Percentiles rank a stretch among this genome's conserved stretches.
Conservation (phyloP, 1,139 yeast genomes). For the Hansenula sp. region DNA sequence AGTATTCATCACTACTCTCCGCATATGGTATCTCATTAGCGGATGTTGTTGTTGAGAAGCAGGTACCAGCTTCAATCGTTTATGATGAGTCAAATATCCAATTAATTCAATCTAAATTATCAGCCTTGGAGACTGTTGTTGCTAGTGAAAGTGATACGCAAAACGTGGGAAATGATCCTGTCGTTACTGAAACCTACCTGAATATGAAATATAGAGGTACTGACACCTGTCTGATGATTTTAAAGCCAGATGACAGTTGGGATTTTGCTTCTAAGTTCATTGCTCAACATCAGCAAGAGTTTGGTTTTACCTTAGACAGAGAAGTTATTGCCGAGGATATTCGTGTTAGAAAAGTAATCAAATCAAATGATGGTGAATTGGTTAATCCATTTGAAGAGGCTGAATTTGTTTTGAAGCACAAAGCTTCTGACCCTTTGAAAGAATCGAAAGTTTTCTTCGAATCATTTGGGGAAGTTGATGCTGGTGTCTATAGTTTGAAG, state of each 20-base stretch:
- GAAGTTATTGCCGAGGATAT: constrained; percentile 73
- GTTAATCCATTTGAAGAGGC: constrained; percentile 17
- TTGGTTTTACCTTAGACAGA: too few relatives aligned
- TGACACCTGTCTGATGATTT: constrained; percentile 79
- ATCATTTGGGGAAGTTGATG: too few relatives aligned
- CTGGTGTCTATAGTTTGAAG: too few relatives aligned
- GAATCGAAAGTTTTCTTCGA: too few relatives aligned
- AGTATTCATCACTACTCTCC: constrained; percentile 50
- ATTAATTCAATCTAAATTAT: constrained; percentile 30
- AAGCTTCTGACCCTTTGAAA: constrained; percentile 5
- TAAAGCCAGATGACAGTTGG: constrained; percentile 28
- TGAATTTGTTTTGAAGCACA: constrained; percentile 5
- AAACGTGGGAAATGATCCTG: too few relatives aligned
- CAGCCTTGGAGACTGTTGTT: constrained; percentile 15
- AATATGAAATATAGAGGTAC: constrained; percentile 86
- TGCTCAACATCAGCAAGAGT: constrained; percentile 54
- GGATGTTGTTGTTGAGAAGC: constrained; percentile 61
- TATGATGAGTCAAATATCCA: constrained; percentile 35
- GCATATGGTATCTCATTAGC: constrained; percentile 57
- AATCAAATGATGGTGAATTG: constrained; percentile 4
- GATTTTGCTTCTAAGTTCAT: constrained; percentile 30
- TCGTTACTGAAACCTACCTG: constrained; percentile 64
- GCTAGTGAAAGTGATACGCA: too few relatives aligned
- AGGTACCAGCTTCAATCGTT: too few relatives aligned
- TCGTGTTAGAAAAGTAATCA: constrained; percentile 52